Percentiles rank a stretch among this genome's conserved stretches.
Evolutionary conservation across 148 eudicot genomes (phyloP).

Genomic region (Agrostemma githago): DNA sequence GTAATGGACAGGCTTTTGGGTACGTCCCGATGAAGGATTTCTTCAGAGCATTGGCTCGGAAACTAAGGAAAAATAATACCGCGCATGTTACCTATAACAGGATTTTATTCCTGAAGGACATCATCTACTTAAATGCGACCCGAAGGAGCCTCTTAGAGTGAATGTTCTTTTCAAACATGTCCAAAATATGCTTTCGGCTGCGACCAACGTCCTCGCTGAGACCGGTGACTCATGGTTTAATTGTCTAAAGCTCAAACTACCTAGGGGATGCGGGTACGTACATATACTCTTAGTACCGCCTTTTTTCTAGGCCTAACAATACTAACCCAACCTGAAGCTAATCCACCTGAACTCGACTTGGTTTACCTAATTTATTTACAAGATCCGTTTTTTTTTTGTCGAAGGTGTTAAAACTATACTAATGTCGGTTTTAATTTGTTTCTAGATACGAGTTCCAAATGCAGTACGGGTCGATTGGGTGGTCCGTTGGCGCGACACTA

Average conservation of each 20-base stretch:
- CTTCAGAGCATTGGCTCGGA: slow-evolving; percentile 52
- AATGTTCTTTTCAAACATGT: slow-evolving; percentile 67
- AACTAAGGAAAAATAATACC: slow-evolving; percentile 46
- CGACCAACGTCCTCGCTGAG: slow-evolving; percentile 72
- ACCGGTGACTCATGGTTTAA: slow-evolving; percentile 91
- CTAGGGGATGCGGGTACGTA: slow-evolving; percentile 75
- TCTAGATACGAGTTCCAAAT: slow-evolving; percentile 84
- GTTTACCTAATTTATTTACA: too few relatives aligned
- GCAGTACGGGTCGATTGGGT: slow-evolving; percentile 95
- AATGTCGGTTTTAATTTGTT: background rate
- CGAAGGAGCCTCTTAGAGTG: slow-evolving; percentile 67
- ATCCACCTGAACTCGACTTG: too few relatives aligned
- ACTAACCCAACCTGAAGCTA: too few relatives aligned
- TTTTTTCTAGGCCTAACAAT: too few relatives aligned
- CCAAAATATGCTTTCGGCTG: slow-evolving; percentile 64
- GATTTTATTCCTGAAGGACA: slow-evolving; percentile 67
- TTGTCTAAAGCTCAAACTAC: slow-evolving; percentile 72
- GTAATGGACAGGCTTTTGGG: slow-evolving; percentile 68
- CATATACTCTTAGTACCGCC: background rate
- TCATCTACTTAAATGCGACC: slow-evolving; percentile 44
- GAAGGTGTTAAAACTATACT: too few relatives aligned
- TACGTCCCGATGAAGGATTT: slow-evolving; percentile 76
- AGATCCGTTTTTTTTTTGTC: too few relatives aligned
- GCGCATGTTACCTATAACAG: slow-evolving; percentile 67
- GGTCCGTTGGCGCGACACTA: slow-evolving; percentile 96